Evolutionary conservation across 257 asterid species (phyloP).

Genomic region (Nicotiana knightiana): DNA sequence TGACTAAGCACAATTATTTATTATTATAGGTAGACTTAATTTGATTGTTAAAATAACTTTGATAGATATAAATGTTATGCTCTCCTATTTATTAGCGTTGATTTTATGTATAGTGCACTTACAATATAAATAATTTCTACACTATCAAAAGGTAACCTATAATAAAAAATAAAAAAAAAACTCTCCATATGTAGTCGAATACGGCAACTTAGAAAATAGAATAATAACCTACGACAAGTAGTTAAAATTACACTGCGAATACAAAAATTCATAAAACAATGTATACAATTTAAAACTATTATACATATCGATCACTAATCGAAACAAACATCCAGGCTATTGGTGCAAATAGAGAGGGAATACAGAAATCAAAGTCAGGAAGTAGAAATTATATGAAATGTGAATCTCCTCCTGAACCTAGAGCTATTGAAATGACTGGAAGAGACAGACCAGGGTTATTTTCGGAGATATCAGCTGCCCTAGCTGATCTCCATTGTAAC

Average conservation of each 20-base stretch:
- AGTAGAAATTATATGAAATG: neutral
- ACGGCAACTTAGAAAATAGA: neutral
- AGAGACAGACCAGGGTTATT: conserved; percentile 70
- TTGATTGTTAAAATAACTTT: neutral
- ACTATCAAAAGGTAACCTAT: neutral
- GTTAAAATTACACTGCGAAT: too few species aligned
- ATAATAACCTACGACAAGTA: neutral
- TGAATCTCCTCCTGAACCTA: conserved; percentile 27
- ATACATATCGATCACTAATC: neutral
- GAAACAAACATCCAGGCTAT: conserved; percentile 30
- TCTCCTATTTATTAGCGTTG: neutral
- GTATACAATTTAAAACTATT: neutral
- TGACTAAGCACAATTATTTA: neutral
- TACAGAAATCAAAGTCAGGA: conserved; percentile 18
- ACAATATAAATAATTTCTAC: neutral
- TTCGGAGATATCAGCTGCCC: conserved; percentile 78
- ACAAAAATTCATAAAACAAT: too few species aligned
- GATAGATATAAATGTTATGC: neutral
- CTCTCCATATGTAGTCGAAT: neutral
- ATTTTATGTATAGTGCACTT: neutral
- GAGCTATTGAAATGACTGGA: conserved; percentile 71
- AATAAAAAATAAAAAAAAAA: too few species aligned
- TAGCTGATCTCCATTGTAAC: conserved; percentile 67
- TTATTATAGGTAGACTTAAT: too few species aligned
- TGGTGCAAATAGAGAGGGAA: conserved; percentile 23